Evolutionary conservation across 768 basidiomycete genomes (phyloP).

Genomic region (Mycena latifolia): DNA sequence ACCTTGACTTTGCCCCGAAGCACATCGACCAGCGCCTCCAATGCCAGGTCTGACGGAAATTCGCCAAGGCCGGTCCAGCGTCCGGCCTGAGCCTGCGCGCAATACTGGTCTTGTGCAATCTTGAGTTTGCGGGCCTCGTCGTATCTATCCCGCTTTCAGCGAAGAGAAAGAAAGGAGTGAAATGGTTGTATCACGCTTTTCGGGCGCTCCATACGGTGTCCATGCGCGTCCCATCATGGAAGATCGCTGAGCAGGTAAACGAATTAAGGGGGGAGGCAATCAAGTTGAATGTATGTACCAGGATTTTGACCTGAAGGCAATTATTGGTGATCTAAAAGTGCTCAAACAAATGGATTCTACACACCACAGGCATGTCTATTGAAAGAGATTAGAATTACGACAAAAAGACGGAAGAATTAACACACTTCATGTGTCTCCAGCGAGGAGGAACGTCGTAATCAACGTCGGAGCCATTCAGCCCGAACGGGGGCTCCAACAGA

Average conservation of each 20-base stretch:
- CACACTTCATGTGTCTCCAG: slow-evolving; percentile 74
- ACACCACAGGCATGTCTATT: slow-evolving; percentile 63
- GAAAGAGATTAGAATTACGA: not conserved
- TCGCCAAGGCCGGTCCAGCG: slow-evolving; percentile 62
- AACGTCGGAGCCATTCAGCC: slow-evolving; percentile 56
- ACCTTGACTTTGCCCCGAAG: slow-evolving; percentile 82
- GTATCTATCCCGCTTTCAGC: slow-evolving; percentile 54
- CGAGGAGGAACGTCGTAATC: slow-evolving; percentile 47
- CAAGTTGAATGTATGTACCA: slow-evolving; percentile 54
- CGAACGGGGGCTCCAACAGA: slow-evolving; percentile 81
- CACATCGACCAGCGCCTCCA: slow-evolving; percentile 82
- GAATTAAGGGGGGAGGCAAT: not conserved
- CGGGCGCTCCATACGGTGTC: slow-evolving; percentile 78
- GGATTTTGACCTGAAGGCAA: slow-evolving; percentile 72
- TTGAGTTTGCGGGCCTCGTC: slow-evolving; percentile 74
- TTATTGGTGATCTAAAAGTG: too few species aligned
- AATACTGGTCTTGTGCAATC: slow-evolving; percentile 73
- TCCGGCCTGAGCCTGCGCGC: slow-evolving; percentile 60
- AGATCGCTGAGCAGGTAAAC: slow-evolving; percentile 50
- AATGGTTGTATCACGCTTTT: slow-evolving; percentile 60
- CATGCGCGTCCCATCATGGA: slow-evolving; percentile 67
- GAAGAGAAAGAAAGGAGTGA: slow-evolving; percentile 30
- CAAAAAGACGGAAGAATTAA: not conserved
- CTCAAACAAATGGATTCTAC: not conserved
- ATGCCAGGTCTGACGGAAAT: slow-evolving; percentile 77